These are phyloP conservation scores for Tolypocladium nubicola DNA, from an alignment of 2,329 filamentous ascomycete species.

Conservation along the genomic window DNA sequence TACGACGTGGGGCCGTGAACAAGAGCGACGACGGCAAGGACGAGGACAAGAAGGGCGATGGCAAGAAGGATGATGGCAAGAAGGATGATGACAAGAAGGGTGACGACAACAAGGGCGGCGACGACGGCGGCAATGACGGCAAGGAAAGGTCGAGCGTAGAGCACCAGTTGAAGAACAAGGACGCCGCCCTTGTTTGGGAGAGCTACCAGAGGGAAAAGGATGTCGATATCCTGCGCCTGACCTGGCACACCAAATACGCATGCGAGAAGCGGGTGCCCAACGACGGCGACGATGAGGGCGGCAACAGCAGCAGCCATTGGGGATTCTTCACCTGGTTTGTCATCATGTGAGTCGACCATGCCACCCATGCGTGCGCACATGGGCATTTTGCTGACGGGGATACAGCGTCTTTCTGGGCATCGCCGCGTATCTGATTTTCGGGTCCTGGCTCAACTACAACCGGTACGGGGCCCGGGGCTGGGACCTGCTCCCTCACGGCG, in stretches of 20 bases:
- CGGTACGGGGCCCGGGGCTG: slow-evolving; percentile 89
- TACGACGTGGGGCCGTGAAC: slow-evolving; percentile 12
- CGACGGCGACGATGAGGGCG: slow-evolving; percentile 30
- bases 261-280: slow-evolving; percentile 51
- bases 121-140: slow-evolving; percentile 25
- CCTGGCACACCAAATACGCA: slow-evolving; percentile 81
- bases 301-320: slow-evolving; percentile 52
- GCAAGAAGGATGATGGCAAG: slow-evolving; percentile 9
- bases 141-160: slow-evolving; percentile 32
- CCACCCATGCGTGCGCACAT: too few species aligned
- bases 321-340: slow-evolving; percentile 98
- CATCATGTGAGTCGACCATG: slow-evolving; percentile 59
- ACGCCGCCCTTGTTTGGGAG: slow-evolving; percentile 62
- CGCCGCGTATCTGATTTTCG: slow-evolving; percentile 90
- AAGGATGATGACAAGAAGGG: slow-evolving; percentile 19
- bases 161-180: slow-evolving; percentile 41
- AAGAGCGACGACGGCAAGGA: slow-evolving; percentile 13
- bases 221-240: slow-evolving; percentile 55
- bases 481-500: slow-evolving; percentile 88
- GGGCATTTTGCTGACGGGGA: not conserved
- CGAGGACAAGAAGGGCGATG: slow-evolving; percentile 19
- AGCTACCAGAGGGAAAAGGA: slow-evolving; percentile 56
- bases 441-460: slow-evolving; percentile 98
- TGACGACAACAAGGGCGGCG: slow-evolving; percentile 26
- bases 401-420: slow-evolving; percentile 70